Percentiles rank a stretch among this genome's conserved stretches.
Evolutionary conservation across 2,329 filamentous ascomycete species (phyloP).

Genomic region (Tolypocladium sp.): DNA sequence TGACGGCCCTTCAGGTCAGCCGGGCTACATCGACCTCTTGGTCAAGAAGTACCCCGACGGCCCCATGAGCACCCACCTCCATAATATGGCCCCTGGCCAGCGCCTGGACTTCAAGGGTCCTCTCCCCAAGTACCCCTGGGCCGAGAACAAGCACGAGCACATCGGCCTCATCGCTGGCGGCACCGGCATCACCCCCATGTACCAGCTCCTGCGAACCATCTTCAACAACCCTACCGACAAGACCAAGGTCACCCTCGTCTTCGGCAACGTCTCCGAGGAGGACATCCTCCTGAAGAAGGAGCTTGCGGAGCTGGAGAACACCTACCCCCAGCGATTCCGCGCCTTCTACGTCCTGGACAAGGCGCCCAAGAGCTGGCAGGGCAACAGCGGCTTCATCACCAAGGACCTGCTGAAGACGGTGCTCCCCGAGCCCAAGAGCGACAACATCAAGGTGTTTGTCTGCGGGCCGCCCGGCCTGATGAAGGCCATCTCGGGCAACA

Average conservation of each 20-base stretch:
- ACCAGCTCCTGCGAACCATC: constrained; percentile 82
- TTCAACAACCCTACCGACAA: constrained; percentile 95
- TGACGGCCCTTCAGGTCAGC: constrained; percentile 42
- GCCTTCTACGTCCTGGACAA: constrained; percentile 92
- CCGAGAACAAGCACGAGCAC: constrained; percentile 87
- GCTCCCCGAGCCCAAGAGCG: constrained; percentile 81
- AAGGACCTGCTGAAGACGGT: constrained; percentile 95
- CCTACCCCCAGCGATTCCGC: constrained; percentile 88
- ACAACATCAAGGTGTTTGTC: constrained; percentile 93
- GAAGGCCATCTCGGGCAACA: constrained; percentile 82
- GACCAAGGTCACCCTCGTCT: constrained; percentile 94
- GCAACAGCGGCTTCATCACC: constrained; percentile 70
- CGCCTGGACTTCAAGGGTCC: constrained; percentile 89
- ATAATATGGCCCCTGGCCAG: constrained; percentile 74
- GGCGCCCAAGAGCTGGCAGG: constrained; percentile 66
- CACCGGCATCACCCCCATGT: constrained; percentile 97
- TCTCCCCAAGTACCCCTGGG: constrained; percentile 87
- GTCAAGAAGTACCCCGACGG: constrained; percentile 88
- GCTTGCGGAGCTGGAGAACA: constrained; percentile 82
- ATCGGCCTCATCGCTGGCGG: constrained; percentile 84
- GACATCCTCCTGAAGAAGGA: constrained; percentile 89
- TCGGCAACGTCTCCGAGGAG: constrained; percentile 80
- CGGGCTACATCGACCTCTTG: constrained; percentile 78
- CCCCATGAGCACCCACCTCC: constrained; percentile 84
- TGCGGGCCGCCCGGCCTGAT: constrained; percentile 90